Percentiles rank a stretch among this genome's conserved stretches.
Conservation (phyloP, 331 rosid species). For the Quercus phellos region DNA sequence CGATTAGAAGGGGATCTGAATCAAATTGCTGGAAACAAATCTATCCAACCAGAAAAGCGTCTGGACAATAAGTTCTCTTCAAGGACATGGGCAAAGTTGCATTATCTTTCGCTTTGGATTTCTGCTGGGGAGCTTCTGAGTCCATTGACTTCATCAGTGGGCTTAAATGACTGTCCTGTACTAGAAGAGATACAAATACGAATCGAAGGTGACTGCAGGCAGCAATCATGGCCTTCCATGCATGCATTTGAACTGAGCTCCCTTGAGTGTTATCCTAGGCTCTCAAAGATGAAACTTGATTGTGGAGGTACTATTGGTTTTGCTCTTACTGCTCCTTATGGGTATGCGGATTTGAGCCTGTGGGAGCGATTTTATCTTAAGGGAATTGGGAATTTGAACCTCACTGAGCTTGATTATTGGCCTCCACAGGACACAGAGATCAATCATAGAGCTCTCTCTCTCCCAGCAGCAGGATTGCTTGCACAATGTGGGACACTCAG, state of each 20-base stretch:
- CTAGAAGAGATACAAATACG: background rate
- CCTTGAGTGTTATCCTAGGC: background rate
- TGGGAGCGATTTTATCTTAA: constrained; percentile 2
- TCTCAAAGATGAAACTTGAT: constrained; percentile 4
- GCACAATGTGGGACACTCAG: background rate
- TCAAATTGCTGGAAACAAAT: background rate
- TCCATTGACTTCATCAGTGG: background rate
- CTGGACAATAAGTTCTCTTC: background rate
- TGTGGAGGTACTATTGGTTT: background rate
- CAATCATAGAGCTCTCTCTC: background rate
- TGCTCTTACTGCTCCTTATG: constrained; percentile 7
- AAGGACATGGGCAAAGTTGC: background rate
- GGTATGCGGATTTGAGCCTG: background rate
- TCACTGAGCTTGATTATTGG: constrained; percentile 5
- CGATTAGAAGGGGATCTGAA: background rate
- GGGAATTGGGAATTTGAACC: background rate
- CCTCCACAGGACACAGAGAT: background rate
- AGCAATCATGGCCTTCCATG: background rate
- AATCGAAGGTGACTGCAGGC: constrained; percentile 4
- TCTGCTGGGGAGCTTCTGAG: background rate
- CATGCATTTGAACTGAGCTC: background rate
- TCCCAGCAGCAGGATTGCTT: constrained; percentile 7
- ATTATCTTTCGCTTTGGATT: constrained; percentile 8
- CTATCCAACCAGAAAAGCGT: background rate
- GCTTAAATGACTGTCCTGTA: background rate